These are phyloP conservation scores for Umbelopsis sp. DNA, from an alignment of 371 early-diverging fungal genomes.

Conservation along the genomic window DNA sequence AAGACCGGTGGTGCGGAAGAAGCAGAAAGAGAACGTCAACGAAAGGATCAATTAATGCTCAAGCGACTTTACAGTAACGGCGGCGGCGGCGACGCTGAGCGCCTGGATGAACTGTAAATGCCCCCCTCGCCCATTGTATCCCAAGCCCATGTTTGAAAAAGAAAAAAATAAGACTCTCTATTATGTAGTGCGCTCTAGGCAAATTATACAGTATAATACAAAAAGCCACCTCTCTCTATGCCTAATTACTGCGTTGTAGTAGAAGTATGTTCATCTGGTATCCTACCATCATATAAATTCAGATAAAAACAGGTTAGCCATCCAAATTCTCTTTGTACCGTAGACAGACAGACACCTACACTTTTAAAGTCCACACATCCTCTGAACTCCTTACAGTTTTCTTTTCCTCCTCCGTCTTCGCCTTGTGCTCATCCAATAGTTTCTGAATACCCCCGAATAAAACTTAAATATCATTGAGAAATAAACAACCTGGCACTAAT, in stretches of 20 bases:
- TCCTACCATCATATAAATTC: neutral
- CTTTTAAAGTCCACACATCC: constrained; percentile 36
- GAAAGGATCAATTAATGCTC: constrained; percentile 66
- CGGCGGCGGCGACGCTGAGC: neutral
- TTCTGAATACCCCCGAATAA: constrained; percentile 21
- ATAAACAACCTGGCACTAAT: neutral
- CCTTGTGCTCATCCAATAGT: constrained; percentile 34
- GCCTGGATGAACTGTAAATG: neutral
- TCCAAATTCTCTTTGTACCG: neutral
- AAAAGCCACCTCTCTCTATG: neutral
- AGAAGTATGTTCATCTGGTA: neutral
- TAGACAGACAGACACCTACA: neutral
- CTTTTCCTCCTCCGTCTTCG: constrained; percentile 31
- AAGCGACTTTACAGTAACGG: constrained; percentile 53
- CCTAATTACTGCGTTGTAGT: neutral
- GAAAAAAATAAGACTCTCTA: neutral
- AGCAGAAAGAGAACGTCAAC: constrained; percentile 64
- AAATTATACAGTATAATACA: constrained; percentile 8
- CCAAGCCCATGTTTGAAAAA: no score
- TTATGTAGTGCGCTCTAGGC: neutral
- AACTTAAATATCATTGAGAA: neutral
- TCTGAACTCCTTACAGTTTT: constrained; percentile 37
- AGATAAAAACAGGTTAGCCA: no score
- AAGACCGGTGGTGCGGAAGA: constrained; percentile 80
- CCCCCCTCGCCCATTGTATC: neutral